A percentile compares a stretch with the other conserved stretches of the same genome.
phyloP scores from a whole-genome alignment of 257 asterid species.

The Solanum bulbocastanum region DNA sequence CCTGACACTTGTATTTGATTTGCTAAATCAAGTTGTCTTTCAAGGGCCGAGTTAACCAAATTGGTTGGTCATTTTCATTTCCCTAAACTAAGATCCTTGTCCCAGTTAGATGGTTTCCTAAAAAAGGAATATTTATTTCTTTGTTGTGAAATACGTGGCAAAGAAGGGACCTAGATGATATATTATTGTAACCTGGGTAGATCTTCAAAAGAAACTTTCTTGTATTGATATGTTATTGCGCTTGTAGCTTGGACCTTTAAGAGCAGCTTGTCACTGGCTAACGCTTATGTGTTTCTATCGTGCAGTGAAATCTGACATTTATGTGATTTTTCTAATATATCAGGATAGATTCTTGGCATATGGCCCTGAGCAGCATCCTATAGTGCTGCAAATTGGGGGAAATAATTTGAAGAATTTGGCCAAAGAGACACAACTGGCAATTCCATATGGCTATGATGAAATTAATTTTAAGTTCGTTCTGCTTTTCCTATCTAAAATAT shows the following conservation, averaged over 20 bases:
- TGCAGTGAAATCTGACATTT: not conserved
- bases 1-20: not conserved
- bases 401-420: not conserved
- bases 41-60: not conserved
- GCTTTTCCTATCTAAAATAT: not conserved
- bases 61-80: not conserved
- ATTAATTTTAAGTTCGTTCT: not conserved
- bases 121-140: not conserved
- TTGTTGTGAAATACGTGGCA: not conserved
- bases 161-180: not conserved
- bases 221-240: not conserved
- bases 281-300: not conserved
- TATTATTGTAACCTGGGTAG: not conserved
- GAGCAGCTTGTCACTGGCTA: not conserved
- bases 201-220: not conserved
- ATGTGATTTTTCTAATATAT: not conserved
- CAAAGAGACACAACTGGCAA: not conserved
- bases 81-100: not conserved
- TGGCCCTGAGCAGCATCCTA: not conserved
- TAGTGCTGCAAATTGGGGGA: not conserved
- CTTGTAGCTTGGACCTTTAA: not conserved
- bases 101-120: not conserved
- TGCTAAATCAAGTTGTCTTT: not conserved
- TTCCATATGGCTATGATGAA: not conserved
- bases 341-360: not conserved